These are phyloP conservation scores for Steccherinum ochraceum DNA, from an alignment of 768 basidiomycete species.

Conservation along the genomic window DNA sequence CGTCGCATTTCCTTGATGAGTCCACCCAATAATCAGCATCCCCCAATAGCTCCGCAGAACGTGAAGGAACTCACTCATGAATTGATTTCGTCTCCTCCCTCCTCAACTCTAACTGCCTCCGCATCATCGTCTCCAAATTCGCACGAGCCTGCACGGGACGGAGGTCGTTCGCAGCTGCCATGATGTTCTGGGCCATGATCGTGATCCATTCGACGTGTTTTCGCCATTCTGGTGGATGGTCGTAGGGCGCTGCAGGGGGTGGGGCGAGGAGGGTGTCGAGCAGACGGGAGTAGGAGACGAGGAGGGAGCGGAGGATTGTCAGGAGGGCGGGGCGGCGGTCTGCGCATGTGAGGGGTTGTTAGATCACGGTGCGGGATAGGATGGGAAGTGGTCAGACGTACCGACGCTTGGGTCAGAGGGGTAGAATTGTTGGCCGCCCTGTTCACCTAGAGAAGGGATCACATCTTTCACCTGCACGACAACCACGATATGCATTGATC, in stretches of 20 bases:
- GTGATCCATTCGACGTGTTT: slow-evolving; percentile 76
- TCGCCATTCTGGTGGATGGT: slow-evolving; percentile 60
- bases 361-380: slow-evolving; percentile 1
- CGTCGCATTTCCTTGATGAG: slow-evolving; percentile 75
- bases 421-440: slow-evolving; percentile 78
- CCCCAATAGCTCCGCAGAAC: neutral
- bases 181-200: slow-evolving; percentile 76
- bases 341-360: slow-evolving; percentile 20
- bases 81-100: slow-evolving; percentile 64
- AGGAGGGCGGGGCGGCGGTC: slow-evolving; percentile 74
- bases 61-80: slow-evolving; percentile 48
- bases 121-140: slow-evolving; percentile 79
- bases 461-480: slow-evolving; percentile 71
- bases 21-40: neutral
- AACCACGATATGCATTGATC: slow-evolving; percentile 8
- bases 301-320: slow-evolving; percentile 66
- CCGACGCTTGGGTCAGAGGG: slow-evolving; percentile 66
- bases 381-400: slow-evolving; percentile 28
- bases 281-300: slow-evolving; percentile 73
- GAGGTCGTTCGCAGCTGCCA: slow-evolving; percentile 85
- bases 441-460: slow-evolving; percentile 74
- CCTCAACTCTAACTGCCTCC: slow-evolving; percentile 67
- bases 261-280: slow-evolving; percentile 59
- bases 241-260: slow-evolving; percentile 50
- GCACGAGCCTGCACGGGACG: slow-evolving; percentile 85